These are phyloP conservation scores for Camellia oleifera DNA, from an alignment of 179 eudicot genomes.

Conservation along the genomic window DNA sequence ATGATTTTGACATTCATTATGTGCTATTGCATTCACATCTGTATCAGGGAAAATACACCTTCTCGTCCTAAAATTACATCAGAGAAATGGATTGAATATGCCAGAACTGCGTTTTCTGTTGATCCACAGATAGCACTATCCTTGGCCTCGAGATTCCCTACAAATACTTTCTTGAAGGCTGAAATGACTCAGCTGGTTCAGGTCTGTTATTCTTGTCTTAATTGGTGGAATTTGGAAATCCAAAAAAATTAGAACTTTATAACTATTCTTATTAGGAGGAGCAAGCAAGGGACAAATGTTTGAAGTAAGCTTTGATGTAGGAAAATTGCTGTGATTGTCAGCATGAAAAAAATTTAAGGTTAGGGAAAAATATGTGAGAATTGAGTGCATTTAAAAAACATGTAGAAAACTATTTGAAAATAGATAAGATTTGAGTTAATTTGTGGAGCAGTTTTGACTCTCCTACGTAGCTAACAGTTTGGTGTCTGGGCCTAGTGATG, in stretches of 20 bases:
- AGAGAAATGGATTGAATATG: slow-evolving; percentile 93
- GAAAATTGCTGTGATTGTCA: background rate
- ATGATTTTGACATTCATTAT: background rate
- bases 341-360: background rate
- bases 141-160: slow-evolving; percentile 79
- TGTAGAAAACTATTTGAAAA: no score
- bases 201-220: slow-evolving; percentile 40
- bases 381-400: no score
- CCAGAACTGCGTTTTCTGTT: slow-evolving; percentile 89
- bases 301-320: background rate
- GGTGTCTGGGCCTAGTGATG: background rate
- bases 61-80: slow-evolving; percentile 76
- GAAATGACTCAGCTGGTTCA: slow-evolving; percentile 92
- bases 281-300: background rate
- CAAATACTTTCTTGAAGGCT: slow-evolving; percentile 69
- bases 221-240: background rate
- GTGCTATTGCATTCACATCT: slow-evolving; percentile 17
- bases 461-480: background rate
- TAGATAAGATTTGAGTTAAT: background rate
- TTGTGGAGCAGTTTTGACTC: background rate
- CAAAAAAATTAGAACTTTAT: background rate
- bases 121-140: slow-evolving; percentile 92
- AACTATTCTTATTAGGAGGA: background rate
- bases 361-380: background rate
- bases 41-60: slow-evolving; percentile 62